Evolutionary conservation across 2,329 filamentous ascomycete genomes (phyloP), one percentile per base, ranked within the genome.

Genomic region (Trichothecium sympodiale): DNA sequence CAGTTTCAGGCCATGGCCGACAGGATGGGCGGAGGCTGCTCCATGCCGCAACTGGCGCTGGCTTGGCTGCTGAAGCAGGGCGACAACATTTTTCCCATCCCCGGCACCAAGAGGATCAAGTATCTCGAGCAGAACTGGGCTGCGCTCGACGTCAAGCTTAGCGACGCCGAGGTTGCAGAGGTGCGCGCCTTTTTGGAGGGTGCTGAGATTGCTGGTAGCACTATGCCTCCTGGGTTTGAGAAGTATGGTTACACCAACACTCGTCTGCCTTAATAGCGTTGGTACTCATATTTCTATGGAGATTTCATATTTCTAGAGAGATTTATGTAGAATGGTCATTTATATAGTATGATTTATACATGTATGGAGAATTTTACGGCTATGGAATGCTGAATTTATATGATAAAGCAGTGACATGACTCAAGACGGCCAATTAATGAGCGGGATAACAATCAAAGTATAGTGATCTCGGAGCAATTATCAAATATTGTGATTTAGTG

Each of bases 51-150:
- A 48, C 47, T 82, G 18, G 66, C 72, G 2, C 57, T 80, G 18
- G 75, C 75, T 0, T 81, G 75, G 74, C 44, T 80, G 39, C 46
- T 77, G 43, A 64, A 62, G 3, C 73, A 78, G 44, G 71, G 70
- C 0, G 59, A 65, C 7, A 68, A 77, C 43, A 60, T 79, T 35
- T 64, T 73, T 44, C 74, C 76, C 0, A 79, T 67, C 38, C 64
- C 59, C 0, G 65, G 62, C 2, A 67, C 63, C 3, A 67, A 60
- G 48, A 59, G 47, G 35, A 47, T 61, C 16, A 49, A 53, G 39
- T 60, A 58, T 33, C 43, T 67, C 26, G 58, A 65, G 36, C 56
- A 65, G 38, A 68, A 68, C 34, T 45, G 54, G 18, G 54, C 38
- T 2, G 50, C 54, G 4, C 28, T 51, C 16, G 33, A 52, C 9